Evolutionary conservation across 1,139 yeast species (phyloP), one percentile per base, ranked within the genome.

Genomic region (Pichia sp.): DNA sequence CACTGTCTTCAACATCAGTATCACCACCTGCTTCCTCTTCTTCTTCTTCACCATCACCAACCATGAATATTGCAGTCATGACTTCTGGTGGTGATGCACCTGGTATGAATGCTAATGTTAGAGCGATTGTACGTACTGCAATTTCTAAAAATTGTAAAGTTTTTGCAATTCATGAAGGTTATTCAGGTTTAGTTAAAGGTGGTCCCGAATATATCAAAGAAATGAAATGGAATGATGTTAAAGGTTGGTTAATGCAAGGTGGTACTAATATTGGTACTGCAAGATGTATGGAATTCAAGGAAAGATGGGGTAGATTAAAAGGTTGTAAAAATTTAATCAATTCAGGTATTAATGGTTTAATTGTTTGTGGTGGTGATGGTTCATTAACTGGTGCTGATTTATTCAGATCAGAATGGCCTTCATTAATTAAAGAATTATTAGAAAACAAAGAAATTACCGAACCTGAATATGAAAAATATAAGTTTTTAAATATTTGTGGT

Each of bases 21-120:
- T 14, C 19, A 34, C n/a, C 38, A n/a, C 4, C n/a, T 34, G 10
- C 8, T 16, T 33, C 51, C 3, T 44, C 33, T 1, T 14, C 19
- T 34, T 7, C 25, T n/a, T 39, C 41, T 3, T 3, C 19, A 7
- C 2, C 33, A 8, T 28, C 29, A 16, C 19, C 29, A 7, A 18
- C 41, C 10, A 36, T 36, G 25, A 39, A 84, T 66, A 83, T 86
- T 54, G 95, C 87, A 1, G 88, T 86, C 27, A 86, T 86, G 93
- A 86, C 95, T 3, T 84, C 91, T 0, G 95, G 95, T 58, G 95
- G 95, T 64, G 95, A 86, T 67, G 85, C 93, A 46, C 93, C 88
- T 22, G 95, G 95, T 61, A 86, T 86, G 95, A 84, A 84, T 65
- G 88, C 93, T 8, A 84, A 82, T 30, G 93, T 86, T 11, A 74